Conservation (phyloP, 352 stramenopile genomes). For the Globisporangium rhizosaccharum region DNA sequence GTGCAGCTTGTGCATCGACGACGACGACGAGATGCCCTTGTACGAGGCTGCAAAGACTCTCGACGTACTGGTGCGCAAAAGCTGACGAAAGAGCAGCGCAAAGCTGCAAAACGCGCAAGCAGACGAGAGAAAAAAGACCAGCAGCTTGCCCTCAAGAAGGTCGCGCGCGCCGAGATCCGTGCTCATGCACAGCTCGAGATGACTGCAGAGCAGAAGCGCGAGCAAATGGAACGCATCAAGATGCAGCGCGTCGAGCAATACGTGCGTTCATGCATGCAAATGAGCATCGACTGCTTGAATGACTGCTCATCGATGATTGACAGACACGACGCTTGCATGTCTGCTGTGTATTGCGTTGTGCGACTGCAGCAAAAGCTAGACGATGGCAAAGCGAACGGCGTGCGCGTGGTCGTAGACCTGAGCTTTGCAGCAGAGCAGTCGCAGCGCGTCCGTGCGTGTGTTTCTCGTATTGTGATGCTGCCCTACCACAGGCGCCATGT, state of each 20-base stretch:
- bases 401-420: slow-evolving; percentile 68
- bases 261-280: slow-evolving; percentile 21
- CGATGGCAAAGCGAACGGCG: slow-evolving; percentile 22
- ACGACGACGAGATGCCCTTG: too few species aligned
- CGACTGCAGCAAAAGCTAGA: slow-evolving; percentile 67
- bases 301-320: neutral
- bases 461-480: neutral
- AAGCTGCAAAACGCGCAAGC: slow-evolving; percentile 8
- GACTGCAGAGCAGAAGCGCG: slow-evolving; percentile 38
- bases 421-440: slow-evolving; percentile 46
- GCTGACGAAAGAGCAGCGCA: slow-evolving; percentile 13
- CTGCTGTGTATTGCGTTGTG: neutral
- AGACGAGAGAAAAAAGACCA: slow-evolving; percentile 32
- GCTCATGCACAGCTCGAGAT: slow-evolving; percentile 13
- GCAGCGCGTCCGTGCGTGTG: slow-evolving; percentile 25
- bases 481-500: neutral
- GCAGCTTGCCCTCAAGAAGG: slow-evolving; percentile 21
- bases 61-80: neutral
- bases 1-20: too few species aligned
- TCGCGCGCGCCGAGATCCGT: slow-evolving; percentile 9
- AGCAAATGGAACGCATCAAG: slow-evolving; percentile 48
- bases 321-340: neutral
- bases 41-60: too few species aligned
- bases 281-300: neutral
- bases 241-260: slow-evolving; percentile 80